A percentile compares a stretch with the other conserved stretches of the same genome.
These are phyloP conservation scores for Debaryomycetaceae sp. DNA, from an alignment of 1,139 yeast genomes.

Conservation along the genomic window DNA sequence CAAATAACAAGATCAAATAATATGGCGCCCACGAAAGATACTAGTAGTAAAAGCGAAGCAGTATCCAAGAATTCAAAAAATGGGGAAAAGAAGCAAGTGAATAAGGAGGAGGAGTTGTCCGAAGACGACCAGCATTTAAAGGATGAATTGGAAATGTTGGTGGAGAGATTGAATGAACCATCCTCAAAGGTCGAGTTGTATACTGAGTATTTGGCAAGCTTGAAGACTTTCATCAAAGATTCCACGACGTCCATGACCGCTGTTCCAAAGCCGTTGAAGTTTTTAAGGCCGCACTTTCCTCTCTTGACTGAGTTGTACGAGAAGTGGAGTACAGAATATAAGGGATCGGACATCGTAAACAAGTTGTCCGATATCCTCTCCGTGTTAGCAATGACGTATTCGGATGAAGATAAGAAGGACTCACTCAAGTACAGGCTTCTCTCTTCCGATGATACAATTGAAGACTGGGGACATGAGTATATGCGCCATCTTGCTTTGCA, in stretches of 20 bases:
- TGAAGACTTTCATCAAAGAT: constrained; percentile 79
- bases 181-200: constrained; percentile 47
- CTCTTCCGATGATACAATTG: constrained; percentile 55
- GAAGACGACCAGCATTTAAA: constrained; percentile 93
- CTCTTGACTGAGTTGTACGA: constrained; percentile 61
- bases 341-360: constrained; percentile 17
- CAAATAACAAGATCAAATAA: constrained; percentile 1
- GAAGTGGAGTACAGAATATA: constrained; percentile 55
- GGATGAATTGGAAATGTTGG: constrained; percentile 81
- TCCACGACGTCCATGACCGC: constrained; percentile 99
- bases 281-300: constrained; percentile 83
- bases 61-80: constrained; percentile 11
- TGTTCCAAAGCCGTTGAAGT: constrained; percentile 96
- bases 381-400: constrained; percentile 92
- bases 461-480: constrained; percentile 98
- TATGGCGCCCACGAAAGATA: constrained; percentile 23
- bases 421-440: constrained; percentile 78
- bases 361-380: constrained; percentile 79
- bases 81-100: constrained; percentile 26
- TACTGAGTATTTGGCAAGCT: constrained; percentile 55
- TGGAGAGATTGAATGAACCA: constrained; percentile 61
- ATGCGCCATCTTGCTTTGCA: constrained; percentile 93
- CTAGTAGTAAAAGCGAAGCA: constrained; percentile 9
- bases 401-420: constrained; percentile 79
- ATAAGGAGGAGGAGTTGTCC: constrained; percentile 74